These are phyloP conservation scores for Odonthalia washingtoniensis DNA, from an alignment of 31 red algal species.

Conservation along the genomic window DNA sequence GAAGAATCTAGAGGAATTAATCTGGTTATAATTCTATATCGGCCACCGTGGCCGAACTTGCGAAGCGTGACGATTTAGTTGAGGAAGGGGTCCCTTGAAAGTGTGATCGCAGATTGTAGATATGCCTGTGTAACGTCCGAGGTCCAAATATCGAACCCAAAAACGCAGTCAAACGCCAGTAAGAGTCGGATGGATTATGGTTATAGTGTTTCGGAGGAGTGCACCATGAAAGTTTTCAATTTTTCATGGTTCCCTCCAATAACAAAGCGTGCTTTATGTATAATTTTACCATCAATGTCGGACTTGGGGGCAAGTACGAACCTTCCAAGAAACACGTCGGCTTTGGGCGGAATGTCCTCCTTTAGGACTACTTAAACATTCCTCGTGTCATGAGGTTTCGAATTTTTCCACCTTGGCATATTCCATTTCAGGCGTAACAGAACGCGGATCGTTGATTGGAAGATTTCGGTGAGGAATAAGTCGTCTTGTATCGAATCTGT, in stretches of 20 bases:
- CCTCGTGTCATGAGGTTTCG: too few relatives aligned
- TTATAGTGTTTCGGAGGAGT: not conserved
- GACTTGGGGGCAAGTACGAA: not conserved
- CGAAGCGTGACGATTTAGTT: not conserved
- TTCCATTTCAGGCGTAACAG: too few relatives aligned
- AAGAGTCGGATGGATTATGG: not conserved
- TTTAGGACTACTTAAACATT: not conserved
- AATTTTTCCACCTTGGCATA: too few relatives aligned
- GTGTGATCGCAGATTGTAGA: not conserved
- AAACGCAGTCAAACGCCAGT: not conserved
- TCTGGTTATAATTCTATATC: too few relatives aligned
- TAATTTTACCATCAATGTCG: too few relatives aligned
- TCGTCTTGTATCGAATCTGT: too few relatives aligned
- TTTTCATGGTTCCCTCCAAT: conserved; percentile 1
- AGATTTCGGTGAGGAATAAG: too few relatives aligned
- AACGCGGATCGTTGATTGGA: too few relatives aligned
- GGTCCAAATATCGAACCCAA: not conserved
- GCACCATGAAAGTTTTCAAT: not conserved
- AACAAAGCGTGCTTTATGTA: not conserved
- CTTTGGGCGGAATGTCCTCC: not conserved
- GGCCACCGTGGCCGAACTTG: too few relatives aligned
- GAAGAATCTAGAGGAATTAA: too few relatives aligned
- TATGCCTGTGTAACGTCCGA: not conserved
- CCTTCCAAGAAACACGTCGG: not conserved
- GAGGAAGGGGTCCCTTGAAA: not conserved